Evolutionary conservation across 495 filamentous ascomycete species (phyloP).

Genomic region (Trichocladium uniseriatum): DNA sequence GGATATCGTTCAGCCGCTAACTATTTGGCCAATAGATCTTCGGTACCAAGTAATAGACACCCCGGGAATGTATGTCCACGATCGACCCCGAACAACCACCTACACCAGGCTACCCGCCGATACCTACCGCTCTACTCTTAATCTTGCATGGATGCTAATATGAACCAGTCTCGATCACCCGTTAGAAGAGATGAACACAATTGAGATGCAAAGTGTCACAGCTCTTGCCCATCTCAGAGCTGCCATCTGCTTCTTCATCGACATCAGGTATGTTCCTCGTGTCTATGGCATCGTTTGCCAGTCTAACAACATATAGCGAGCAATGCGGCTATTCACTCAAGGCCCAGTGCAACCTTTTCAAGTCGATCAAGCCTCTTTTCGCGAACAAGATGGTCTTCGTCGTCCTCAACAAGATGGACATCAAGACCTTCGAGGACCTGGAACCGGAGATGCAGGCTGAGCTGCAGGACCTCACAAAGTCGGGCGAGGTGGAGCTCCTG

Average conservation of each 20-base stretch:
- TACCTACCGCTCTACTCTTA: background rate
- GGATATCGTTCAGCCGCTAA: background rate
- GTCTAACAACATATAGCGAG: constrained; percentile 46
- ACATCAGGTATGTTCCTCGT: constrained; percentile 41
- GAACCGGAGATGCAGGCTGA: constrained; percentile 69
- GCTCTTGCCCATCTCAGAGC: constrained; percentile 93
- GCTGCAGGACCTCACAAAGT: constrained; percentile 69
- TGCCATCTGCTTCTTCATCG: constrained; percentile 96
- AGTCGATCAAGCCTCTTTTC: constrained; percentile 92
- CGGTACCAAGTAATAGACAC: constrained; percentile 58
- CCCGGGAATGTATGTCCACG: constrained; percentile 57
- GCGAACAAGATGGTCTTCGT: constrained; percentile 95
- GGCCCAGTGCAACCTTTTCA: constrained; percentile 86
- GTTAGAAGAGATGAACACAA: constrained; percentile 99
- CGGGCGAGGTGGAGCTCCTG: constrained; percentile 81
- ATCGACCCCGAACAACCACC: background rate
- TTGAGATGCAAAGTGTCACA: constrained; percentile 96
- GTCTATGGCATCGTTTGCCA: background rate
- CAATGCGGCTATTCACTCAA: constrained; percentile 92
- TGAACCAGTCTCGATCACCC: constrained; percentile 69
- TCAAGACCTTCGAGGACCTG: constrained; percentile 77
- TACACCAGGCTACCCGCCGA: background rate
- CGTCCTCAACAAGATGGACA: constrained; percentile 96
- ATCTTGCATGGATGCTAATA: background rate
- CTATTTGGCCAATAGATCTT: constrained; percentile 16